Conservation (phyloP, 768 basidiomycete species). For the Trametopsis cervina region DNA sequence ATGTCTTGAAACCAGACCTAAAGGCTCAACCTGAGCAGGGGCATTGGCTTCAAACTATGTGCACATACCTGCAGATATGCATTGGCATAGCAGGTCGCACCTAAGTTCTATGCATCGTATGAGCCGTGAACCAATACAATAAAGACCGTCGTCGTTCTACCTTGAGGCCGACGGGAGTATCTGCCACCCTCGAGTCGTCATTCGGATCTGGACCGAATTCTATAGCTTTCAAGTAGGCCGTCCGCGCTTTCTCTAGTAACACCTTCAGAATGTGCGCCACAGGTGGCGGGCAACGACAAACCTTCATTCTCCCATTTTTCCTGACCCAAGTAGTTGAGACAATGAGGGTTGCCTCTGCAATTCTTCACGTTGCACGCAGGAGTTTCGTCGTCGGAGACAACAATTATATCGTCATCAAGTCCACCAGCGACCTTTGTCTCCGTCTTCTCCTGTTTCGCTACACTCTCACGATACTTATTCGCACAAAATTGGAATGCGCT, state of each 20-base stretch:
- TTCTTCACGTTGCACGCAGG: slow-evolving; percentile 47
- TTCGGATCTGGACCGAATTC: slow-evolving; percentile 53
- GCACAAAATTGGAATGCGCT: slow-evolving; percentile 47
- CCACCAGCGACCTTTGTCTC: slow-evolving; percentile 31
- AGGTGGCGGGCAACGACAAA: slow-evolving; percentile 22
- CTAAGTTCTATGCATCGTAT: slow-evolving; percentile 64
- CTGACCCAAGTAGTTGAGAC: slow-evolving; percentile 84
- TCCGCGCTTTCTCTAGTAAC: slow-evolving; percentile 46
- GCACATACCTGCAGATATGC: slow-evolving; percentile 78
- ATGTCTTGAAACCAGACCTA: slow-evolving; percentile 91
- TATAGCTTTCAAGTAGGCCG: slow-evolving; percentile 43
- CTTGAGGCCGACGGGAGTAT: slow-evolving; percentile 71
- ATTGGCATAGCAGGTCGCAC: slow-evolving; percentile 96
- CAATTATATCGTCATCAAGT: slow-evolving; percentile 54
- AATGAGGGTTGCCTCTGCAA: slow-evolving; percentile 77
- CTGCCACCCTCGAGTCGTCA: slow-evolving; percentile 39
- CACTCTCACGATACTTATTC: slow-evolving; percentile 38
- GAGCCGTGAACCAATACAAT: background rate
- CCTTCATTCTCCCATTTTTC: slow-evolving; percentile 75
- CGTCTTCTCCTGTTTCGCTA: background rate
- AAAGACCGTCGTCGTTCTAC: slow-evolving; percentile 29
- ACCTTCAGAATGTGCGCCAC: slow-evolving; percentile 12
- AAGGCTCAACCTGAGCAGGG: slow-evolving; percentile 1
- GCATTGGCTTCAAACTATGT: background rate
- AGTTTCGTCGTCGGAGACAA: slow-evolving; percentile 63